A percentile compares a stretch with the other conserved stretches of the same genome.
Conservation (phyloP, 495 filamentous ascomycete species). For the Thermochaetoides thermophila region DNA sequence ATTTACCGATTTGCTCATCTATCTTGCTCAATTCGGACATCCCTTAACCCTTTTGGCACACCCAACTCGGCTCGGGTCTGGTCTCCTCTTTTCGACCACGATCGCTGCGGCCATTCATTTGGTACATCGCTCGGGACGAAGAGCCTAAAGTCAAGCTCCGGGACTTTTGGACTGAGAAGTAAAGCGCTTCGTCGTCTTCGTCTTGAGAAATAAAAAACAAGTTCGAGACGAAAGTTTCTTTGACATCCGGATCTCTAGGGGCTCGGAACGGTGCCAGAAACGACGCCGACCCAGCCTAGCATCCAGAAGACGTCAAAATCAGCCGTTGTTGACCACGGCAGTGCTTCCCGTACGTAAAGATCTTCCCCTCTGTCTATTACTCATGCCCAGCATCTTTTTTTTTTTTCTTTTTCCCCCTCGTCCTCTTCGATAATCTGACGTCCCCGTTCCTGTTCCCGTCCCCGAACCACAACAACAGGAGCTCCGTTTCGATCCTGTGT, state of each 20-base stretch:
- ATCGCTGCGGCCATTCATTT: too few species aligned
- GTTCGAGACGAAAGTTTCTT: constrained; percentile 4
- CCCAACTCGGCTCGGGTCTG: constrained; percentile 15
- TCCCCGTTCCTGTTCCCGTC: too few species aligned
- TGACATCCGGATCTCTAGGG: constrained; percentile 3
- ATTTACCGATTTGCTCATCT: constrained; percentile 19
- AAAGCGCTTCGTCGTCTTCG: too few species aligned
- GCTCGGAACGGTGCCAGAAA: constrained; percentile 5
- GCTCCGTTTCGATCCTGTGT: too few species aligned
- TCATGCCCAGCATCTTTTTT: too few species aligned
- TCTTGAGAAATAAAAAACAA: not conserved
- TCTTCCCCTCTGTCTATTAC: too few species aligned
- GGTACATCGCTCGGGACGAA: constrained; percentile 18
- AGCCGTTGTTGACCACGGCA: constrained; percentile 5
- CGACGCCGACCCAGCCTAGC: too few species aligned
- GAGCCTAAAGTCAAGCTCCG: constrained; percentile 1
- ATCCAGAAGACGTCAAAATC: too few species aligned
- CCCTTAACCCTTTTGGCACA: constrained; percentile 24
- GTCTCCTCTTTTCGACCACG: constrained; percentile 21
- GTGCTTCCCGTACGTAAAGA: constrained; percentile 17
- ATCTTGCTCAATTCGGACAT: constrained; percentile 18
- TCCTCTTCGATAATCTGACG: too few species aligned
- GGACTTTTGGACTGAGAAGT: not conserved
- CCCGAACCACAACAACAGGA: too few species aligned
- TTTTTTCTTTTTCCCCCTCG: too few species aligned